Evolutionary conservation across 2,329 filamentous ascomycete genomes (phyloP).

Genomic region (Camptophora hylomeconis): DNA sequence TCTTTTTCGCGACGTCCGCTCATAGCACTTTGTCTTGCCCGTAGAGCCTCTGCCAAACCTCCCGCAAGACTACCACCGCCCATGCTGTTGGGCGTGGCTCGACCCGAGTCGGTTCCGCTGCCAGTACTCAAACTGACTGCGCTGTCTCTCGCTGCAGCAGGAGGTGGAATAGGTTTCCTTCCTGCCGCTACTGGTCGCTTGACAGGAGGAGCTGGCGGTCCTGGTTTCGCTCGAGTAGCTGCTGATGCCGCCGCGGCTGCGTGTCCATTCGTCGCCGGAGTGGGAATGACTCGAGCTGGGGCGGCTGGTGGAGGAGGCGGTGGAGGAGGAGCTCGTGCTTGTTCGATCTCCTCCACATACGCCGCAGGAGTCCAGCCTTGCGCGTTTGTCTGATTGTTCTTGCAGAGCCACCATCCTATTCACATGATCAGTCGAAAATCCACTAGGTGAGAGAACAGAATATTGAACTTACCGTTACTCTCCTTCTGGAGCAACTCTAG

Average conservation of each 20-base stretch:
- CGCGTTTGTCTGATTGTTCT: slow-evolving; percentile 51
- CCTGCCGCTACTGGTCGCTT: slow-evolving; percentile 60
- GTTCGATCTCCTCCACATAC: slow-evolving; percentile 67
- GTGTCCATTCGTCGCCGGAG: slow-evolving; percentile 21
- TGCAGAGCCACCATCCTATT: slow-evolving; percentile 93
- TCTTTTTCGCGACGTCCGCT: slow-evolving; percentile 49
- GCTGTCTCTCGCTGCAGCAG: slow-evolving; percentile 48
- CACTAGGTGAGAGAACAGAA: slow-evolving; percentile 1
- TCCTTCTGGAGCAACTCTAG: slow-evolving; percentile 90
- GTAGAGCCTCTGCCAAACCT: slow-evolving; percentile 64
- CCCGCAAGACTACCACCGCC: slow-evolving; percentile 52
- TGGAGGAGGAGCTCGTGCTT: slow-evolving; percentile 48
- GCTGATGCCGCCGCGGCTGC: slow-evolving; percentile 21
- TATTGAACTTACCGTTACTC: slow-evolving; percentile 65
- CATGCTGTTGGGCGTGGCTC: slow-evolving; percentile 50
- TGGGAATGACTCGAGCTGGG: slow-evolving; percentile 47
- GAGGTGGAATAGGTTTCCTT: slow-evolving; percentile 57
- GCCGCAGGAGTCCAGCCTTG: slow-evolving; percentile 91
- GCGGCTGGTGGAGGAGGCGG: slow-evolving; percentile 39
- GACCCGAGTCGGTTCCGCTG: slow-evolving; percentile 51
- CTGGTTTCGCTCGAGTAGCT: slow-evolving; percentile 48
- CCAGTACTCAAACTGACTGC: slow-evolving; percentile 32
- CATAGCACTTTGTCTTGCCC: slow-evolving; percentile 65
- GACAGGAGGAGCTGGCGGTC: slow-evolving; percentile 62
- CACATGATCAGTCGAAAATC: slow-evolving; percentile 2